Conservation (phyloP, 306 rosid species). For the Macrotyloma uniflorum region DNA sequence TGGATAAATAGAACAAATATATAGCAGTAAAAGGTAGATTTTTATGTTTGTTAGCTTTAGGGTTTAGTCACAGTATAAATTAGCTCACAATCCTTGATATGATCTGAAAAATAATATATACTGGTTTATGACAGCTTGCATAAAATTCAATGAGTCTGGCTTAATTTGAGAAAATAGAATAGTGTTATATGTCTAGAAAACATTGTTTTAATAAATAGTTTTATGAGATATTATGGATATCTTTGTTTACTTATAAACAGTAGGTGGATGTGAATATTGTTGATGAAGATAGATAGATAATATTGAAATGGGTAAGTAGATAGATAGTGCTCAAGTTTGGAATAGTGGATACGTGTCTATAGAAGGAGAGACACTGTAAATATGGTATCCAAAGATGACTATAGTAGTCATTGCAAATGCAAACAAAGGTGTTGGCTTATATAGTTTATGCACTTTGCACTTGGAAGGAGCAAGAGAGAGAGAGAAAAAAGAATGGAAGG, state of each 20-base stretch:
- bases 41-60: too few relatives aligned
- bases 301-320: neutral
- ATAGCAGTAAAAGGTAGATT: too few relatives aligned
- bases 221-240: neutral
- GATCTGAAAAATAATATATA: too few relatives aligned
- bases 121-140: too few relatives aligned
- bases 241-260: neutral
- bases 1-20: too few relatives aligned
- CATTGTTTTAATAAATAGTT: neutral
- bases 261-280: neutral
- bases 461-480: neutral
- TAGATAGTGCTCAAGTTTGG: neutral
- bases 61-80: too few relatives aligned
- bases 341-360: conserved; percentile 41
- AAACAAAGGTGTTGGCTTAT: neutral
- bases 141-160: too few relatives aligned
- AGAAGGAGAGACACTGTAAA: conserved; percentile 50
- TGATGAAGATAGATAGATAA: neutral
- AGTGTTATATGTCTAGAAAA: neutral
- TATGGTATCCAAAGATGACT: conserved; percentile 37
- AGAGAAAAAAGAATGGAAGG: conserved; percentile 18
- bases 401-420: conserved; percentile 38
- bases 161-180: neutral
- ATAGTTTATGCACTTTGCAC: neutral
- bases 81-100: too few relatives aligned